Conservation (phyloP, 2,329 filamentous ascomycete genomes). For the Ophiocordyceps australis region DNA sequence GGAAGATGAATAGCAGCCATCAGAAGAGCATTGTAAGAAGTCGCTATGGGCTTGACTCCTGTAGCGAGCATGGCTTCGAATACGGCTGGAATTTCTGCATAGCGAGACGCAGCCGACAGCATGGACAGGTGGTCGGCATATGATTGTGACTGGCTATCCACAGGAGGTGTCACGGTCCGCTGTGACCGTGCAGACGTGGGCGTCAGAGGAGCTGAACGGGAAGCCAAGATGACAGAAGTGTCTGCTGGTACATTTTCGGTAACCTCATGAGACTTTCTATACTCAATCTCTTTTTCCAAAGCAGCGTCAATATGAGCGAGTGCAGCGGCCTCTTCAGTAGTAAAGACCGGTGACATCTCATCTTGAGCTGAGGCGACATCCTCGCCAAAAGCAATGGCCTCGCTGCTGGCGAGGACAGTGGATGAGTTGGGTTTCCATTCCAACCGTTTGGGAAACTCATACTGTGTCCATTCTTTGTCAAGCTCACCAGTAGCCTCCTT, state of each 20-base stretch:
- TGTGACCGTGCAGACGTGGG: slow-evolving; percentile 24
- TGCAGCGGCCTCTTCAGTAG: slow-evolving; percentile 33
- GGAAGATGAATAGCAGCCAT: slow-evolving; percentile 72
- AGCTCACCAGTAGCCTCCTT: slow-evolving; percentile 44
- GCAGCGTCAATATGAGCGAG: slow-evolving; percentile 74
- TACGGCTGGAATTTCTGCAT: slow-evolving; percentile 73
- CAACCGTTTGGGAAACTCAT: slow-evolving; percentile 73
- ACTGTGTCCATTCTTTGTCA: slow-evolving; percentile 79
- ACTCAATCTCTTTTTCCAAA: slow-evolving; percentile 60
- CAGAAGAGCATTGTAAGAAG: slow-evolving; percentile 84
- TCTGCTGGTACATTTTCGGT: no score
- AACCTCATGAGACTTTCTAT: slow-evolving; percentile 23
- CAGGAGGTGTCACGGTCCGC: slow-evolving; percentile 41
- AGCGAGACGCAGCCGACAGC: slow-evolving; percentile 53
- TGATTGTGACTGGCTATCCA: slow-evolving; percentile 44
- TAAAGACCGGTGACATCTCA: slow-evolving; percentile 18
- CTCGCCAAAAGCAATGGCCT: slow-evolving; percentile 17
- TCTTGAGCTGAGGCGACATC: slow-evolving; percentile 16
- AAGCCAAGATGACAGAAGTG: slow-evolving; percentile 17
- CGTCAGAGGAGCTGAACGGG: slow-evolving; percentile 17
- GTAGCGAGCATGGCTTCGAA: slow-evolving; percentile 83
- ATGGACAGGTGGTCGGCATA: slow-evolving; percentile 67
- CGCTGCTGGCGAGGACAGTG: slow-evolving; percentile 41
- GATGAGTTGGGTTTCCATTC: slow-evolving; percentile 61
- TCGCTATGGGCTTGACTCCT: slow-evolving; percentile 61